A percentile compares a stretch with the other conserved stretches of the same genome.
These are phyloP conservation scores for Crepidotus variabilis DNA, from an alignment of 768 basidiomycete species.

Conservation along the genomic window DNA sequence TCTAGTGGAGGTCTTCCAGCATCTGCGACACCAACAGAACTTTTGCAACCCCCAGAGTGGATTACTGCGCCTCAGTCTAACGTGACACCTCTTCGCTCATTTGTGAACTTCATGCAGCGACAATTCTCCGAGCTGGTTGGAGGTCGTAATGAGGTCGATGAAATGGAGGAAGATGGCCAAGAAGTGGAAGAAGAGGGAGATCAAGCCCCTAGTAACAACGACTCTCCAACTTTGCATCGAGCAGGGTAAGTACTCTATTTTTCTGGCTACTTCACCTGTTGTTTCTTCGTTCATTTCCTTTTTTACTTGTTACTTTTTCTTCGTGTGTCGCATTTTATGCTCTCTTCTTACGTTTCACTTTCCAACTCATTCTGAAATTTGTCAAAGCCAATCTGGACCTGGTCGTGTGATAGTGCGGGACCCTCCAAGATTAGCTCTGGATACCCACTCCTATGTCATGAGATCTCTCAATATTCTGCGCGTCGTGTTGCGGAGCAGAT, in stretches of 20 bases:
- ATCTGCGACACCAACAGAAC: neutral
- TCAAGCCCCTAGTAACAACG: conserved; percentile 6
- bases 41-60: conserved; percentile 4
- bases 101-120: conserved; percentile 25
- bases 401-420: too few species aligned
- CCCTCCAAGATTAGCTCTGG: too few species aligned
- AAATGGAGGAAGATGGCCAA: conserved; percentile 1
- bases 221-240: conserved; percentile 37
- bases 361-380: neutral
- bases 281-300: conserved; percentile 1
- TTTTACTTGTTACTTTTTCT: conserved; percentile 1
- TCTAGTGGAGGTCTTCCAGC: neutral
- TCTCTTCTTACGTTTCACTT: conserved; percentile 2
- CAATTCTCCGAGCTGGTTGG: conserved; percentile 22
- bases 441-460: neutral
- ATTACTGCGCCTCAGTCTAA: conserved; percentile 1
- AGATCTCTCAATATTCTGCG: neutral
- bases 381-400: neutral
- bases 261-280: conserved; percentile 3
- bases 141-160: neutral
- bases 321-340: neutral
- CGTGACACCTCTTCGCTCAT: conserved; percentile 10
- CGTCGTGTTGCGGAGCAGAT: neutral
- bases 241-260: conserved; percentile 43
- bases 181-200: neutral